Evolutionary conservation across 75 land plant species (phyloP).

Genomic region (Chamaecyparis obtusa): DNA sequence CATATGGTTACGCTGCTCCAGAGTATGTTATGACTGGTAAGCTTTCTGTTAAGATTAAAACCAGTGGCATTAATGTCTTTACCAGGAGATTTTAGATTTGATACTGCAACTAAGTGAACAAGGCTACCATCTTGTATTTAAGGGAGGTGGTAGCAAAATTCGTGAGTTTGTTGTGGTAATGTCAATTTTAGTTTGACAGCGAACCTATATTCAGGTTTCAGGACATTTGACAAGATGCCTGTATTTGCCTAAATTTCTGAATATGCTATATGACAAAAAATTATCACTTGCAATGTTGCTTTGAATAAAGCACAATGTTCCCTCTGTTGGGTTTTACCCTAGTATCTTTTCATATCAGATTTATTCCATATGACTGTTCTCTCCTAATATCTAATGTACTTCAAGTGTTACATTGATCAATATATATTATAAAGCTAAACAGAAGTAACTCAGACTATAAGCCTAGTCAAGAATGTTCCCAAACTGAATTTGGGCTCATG

Average conservation of each 20-base stretch:
- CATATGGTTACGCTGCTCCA: slow-evolving; percentile 84
- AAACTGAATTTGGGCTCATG: neutral
- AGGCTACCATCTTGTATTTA: neutral
- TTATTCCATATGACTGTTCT: neutral
- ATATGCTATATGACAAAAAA: neutral
- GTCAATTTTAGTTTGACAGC: neutral
- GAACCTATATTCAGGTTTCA: neutral
- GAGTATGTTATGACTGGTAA: slow-evolving; percentile 89
- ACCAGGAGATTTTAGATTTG: neutral
- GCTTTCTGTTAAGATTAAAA: neutral
- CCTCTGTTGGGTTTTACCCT: neutral
- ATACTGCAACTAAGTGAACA: neutral
- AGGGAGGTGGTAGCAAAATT: neutral
- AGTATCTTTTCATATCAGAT: neutral
- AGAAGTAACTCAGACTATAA: neutral
- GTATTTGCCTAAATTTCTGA: slow-evolving; percentile 1
- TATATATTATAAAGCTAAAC: too few relatives aligned
- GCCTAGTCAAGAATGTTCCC: neutral
- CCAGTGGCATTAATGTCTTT: neutral
- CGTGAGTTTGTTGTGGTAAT: neutral
- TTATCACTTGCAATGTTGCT: neutral
- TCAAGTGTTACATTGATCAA: neutral
- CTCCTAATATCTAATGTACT: neutral
- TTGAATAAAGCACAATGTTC: neutral
- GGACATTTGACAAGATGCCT: neutral